Base-by-base conservation (phyloP, 257 asterid species). In the Solanum dulcamara region DNA sequence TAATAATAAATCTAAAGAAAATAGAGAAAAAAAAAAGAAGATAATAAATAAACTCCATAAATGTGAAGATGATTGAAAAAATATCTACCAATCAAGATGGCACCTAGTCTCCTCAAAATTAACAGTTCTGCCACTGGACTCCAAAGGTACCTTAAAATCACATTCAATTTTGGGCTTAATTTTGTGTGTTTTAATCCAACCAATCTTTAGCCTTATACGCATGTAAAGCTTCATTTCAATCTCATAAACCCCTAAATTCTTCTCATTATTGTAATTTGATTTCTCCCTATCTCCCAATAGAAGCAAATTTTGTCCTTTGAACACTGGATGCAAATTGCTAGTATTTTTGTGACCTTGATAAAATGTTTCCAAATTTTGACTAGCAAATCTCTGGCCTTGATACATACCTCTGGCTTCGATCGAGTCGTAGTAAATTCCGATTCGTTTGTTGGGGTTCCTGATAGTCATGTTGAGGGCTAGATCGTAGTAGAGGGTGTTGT, bases 361-460 rank as follows among this genome's bases (percentile, higher is more conserved):
- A 87, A 95, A 95, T 14, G 86, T 86, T 59, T 59, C 88, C 92
- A 95, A 33, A 1, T 79, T 40, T 3, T 84, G 84, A 86, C 88
- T 82, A 28, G n/a, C 10, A 86, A 94, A 89, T 32, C 95, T 87
- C 59, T 93, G 86, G 2, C 94, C 98, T 62, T 89, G 89, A 88
- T 96, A 96, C 0, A 82, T 83, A 2, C 93, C 97, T 81, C 91
- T 88, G 3, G 94, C 97, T 87, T 95, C 96, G 84, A 96, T 93
- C 10, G 15, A 83, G 62, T 96, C 99, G 88, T 96, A 96, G 93
- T 94, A 93, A 79, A 96, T 85, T 10, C 97, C 96, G 77, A 96
- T 90, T 1, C 99, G 94, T 87, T 83, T 89, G 89, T 96, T 96
- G 0, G 99, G 98, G 91, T 96, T 94, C 9, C 96, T 89, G 64